phyloP scores from a whole-genome alignment of 257 asterid species.

The Cinchona pubescens region DNA sequence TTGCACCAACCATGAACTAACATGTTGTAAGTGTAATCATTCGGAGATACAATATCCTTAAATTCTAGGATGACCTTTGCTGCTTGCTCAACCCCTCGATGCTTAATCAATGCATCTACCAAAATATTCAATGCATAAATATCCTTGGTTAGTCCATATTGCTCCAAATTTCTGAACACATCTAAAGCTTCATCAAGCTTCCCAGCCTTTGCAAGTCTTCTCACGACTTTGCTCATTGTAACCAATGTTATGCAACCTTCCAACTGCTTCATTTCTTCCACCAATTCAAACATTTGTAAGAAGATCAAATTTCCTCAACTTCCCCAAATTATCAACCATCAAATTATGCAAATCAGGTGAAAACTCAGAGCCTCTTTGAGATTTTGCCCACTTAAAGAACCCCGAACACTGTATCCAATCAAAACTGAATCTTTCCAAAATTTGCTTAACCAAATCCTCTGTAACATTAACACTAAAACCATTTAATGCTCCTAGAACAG shows the following conservation, averaged over 20 bases:
- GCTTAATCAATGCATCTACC: conserved; percentile 62
- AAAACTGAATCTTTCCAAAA: conserved; percentile 63
- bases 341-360: conserved; percentile 52
- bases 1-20: conserved; percentile 85
- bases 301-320: conserved; percentile 48
- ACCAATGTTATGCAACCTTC: conserved; percentile 49
- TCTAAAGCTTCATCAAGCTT: conserved; percentile 60
- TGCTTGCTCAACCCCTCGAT: conserved; percentile 75
- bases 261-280: conserved; percentile 64
- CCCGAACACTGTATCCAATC: conserved; percentile 77
- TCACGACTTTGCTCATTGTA: conserved; percentile 58
- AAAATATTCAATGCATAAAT: conserved; percentile 40
- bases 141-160: conserved; percentile 48
- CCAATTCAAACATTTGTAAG: conserved; percentile 80
- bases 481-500: conserved; percentile 43
- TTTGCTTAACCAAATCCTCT: conserved; percentile 54
- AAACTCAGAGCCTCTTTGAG: conserved; percentile 31
- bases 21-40: conserved; percentile 52
- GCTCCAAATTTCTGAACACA: conserved; percentile 44
- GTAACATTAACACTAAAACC: conserved; percentile 48
- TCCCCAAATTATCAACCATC: conserved; percentile 78
- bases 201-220: conserved; percentile 70
- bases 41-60: conserved; percentile 47
- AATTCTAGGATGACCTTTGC: conserved; percentile 43
- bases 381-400: conserved; percentile 77